These are phyloP conservation scores for Coix lacrymajobi DNA, from an alignment of 176 grass and related monocot species.

Conservation along the genomic window DNA sequence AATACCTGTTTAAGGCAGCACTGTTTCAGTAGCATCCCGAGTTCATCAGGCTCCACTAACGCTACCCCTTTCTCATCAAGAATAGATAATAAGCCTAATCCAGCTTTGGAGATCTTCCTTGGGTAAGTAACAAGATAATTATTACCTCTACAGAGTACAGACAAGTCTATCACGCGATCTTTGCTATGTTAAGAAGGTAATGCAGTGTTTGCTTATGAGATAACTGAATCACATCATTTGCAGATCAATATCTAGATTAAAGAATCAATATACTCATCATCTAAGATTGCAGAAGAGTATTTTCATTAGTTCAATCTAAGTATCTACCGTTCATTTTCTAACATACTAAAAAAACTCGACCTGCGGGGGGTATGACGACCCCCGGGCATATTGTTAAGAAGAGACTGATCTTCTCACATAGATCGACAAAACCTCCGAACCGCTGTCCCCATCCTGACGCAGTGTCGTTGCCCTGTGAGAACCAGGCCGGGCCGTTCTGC, in stretches of 20 bases:
- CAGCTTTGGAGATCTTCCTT: background rate
- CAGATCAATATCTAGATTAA: background rate
- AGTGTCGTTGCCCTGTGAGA: too few relatives aligned
- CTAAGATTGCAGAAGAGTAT: background rate
- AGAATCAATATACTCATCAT: background rate
- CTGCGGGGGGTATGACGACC: too few relatives aligned
- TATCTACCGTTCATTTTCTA: background rate
- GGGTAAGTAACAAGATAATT: background rate
- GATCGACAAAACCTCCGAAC: too few relatives aligned
- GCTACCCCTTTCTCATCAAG: constrained; percentile 1
- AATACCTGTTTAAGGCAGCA: background rate
- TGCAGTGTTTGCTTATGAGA: background rate
- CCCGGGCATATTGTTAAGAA: too few relatives aligned
- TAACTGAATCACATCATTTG: background rate
- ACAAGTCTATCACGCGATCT: background rate
- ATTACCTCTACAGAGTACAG: background rate
- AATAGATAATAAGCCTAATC: background rate
- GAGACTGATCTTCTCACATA: too few relatives aligned
- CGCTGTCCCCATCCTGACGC: too few relatives aligned
- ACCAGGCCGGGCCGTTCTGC: too few relatives aligned
- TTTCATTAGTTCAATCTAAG: background rate
- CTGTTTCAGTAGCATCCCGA: background rate
- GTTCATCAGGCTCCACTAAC: background rate
- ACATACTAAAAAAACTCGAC: too few relatives aligned
- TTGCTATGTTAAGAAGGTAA: background rate